A percentile compares a stretch with the other conserved stretches of the same genome.
These are phyloP conservation scores for Achlya hypogyna DNA, from an alignment of 352 stramenopile genomes.

Conservation along the genomic window DNA sequence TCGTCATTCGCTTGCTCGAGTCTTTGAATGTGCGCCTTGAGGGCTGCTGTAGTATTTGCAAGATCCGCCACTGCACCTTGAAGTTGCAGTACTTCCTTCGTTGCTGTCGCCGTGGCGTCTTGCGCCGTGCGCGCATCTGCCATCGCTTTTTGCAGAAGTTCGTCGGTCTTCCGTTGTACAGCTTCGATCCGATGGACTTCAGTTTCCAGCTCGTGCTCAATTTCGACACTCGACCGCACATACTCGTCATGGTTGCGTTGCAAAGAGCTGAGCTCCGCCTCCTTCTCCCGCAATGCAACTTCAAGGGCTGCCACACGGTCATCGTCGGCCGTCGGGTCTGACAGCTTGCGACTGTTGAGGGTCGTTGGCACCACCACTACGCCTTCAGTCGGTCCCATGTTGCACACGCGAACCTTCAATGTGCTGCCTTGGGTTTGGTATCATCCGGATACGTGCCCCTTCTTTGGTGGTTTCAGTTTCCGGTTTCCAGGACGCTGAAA, in stretches of 20 bases:
- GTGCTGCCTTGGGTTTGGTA: too few relatives aligned
- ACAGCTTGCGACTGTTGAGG: neutral
- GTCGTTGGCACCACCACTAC: too few relatives aligned
- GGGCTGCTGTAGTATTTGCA: slow-evolving; percentile 31
- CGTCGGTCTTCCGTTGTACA: slow-evolving; percentile 26
- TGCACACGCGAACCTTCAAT: too few relatives aligned
- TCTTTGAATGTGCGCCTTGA: slow-evolving; percentile 58
- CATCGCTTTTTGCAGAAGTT: slow-evolving; percentile 21
- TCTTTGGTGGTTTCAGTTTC: too few relatives aligned
- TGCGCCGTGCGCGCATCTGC: slow-evolving; percentile 27
- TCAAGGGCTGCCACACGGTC: neutral
- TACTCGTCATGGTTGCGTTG: slow-evolving; percentile 65
- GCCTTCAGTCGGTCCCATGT: neutral
- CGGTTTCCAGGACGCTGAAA: too few relatives aligned
- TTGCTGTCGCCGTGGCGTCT: slow-evolving; percentile 23
- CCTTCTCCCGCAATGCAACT: neutral
- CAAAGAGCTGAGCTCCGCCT: slow-evolving; percentile 29
- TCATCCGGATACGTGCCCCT: too few relatives aligned
- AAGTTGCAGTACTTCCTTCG: slow-evolving; percentile 19
- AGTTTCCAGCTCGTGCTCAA: slow-evolving; percentile 56
- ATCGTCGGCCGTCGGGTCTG: neutral
- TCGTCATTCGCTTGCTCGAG: slow-evolving; percentile 67
- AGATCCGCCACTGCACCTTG: slow-evolving; percentile 26
- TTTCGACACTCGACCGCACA: slow-evolving; percentile 62
- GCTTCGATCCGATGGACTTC: slow-evolving; percentile 50